phyloP scores from a whole-genome alignment of 148 eudicot species.

The Hydrangea macrophylla region DNA sequence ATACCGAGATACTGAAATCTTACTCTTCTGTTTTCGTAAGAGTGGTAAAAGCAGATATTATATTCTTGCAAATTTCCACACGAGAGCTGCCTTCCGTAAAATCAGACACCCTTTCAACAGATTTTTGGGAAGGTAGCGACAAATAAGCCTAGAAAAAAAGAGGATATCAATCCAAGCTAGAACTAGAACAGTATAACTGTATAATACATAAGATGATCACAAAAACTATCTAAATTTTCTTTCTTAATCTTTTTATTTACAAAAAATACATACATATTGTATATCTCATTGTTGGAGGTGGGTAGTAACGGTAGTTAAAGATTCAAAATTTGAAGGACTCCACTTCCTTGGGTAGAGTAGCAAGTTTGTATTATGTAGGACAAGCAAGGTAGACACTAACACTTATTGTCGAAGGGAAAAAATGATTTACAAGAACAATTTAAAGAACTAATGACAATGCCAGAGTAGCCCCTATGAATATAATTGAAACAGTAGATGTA shows the following conservation, averaged over 20 bases:
- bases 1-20: constrained; percentile 19
- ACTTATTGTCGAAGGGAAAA: background rate
- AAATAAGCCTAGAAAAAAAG: constrained; percentile 60
- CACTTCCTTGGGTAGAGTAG: too few species aligned
- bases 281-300: too few species aligned
- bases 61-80: constrained; percentile 46
- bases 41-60: constrained; percentile 60
- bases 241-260: too few species aligned
- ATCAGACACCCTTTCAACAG: constrained; percentile 33
- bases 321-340: too few species aligned
- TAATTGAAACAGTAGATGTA: background rate
- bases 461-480: too few species aligned
- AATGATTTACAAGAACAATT: background rate
- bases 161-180: background rate
- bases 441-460: background rate
- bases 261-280: too few species aligned
- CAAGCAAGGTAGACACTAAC: too few species aligned
- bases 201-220: background rate
- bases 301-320: too few species aligned
- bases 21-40: constrained; percentile 51
- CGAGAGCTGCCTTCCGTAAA: constrained; percentile 36
- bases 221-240: background rate
- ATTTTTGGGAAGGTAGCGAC: constrained; percentile 39
- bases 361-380: too few species aligned
- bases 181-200: background rate